Base-by-base conservation (phyloP, 2,329 filamentous ascomycete species). In the Daldinia sp. region DNA sequence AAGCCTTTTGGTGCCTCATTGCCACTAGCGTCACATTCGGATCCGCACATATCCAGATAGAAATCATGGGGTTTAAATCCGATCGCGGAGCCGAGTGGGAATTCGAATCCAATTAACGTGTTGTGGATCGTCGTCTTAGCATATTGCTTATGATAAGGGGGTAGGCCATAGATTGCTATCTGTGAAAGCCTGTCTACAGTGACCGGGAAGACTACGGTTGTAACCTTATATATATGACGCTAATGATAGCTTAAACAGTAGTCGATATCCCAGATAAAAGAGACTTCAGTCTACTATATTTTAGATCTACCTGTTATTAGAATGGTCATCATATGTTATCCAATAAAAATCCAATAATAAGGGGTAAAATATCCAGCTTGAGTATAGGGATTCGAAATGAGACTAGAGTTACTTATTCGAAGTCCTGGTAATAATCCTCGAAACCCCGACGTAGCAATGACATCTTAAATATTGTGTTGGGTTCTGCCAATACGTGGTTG, bases 401-500 rank as follows among this genome's bases (percentile, higher is more conserved):
- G 33, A 39, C 33, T 10, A 10, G 30, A 37, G 18, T 6, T 28
- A 23, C 10, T 15, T 28, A 28, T 37, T 54, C 33, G 13, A 23
- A 37, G 39, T 54, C 23, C 51, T 41, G 9, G 37, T 58, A 55
- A 55, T 51, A 56, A 56, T 51, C 61, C 53, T 30, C 33, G 30
- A 69, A 63, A 28, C 18, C 44, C 65, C 65, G 41, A 71, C 41
- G 65, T 71, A 66, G 60, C 23, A 71, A 60, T 65, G 28, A 23
- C 60, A 61, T 67, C 37, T 26, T 48, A n/a, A 65, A 65, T 48
- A 57, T 30, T 60, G 59, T 41, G 59, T 41, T 65, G 64, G 51
- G 39, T 54, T 46, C 55, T 46, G 26, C 65, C 48, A 48, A 59
- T 66, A 71, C 65, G 68, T 71, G 68, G 68, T 66, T 63, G 42